phyloP scores from a whole-genome alignment of 2,329 filamentous ascomycete species.

The Ophiocordyceps polyrhachis-furcata region DNA sequence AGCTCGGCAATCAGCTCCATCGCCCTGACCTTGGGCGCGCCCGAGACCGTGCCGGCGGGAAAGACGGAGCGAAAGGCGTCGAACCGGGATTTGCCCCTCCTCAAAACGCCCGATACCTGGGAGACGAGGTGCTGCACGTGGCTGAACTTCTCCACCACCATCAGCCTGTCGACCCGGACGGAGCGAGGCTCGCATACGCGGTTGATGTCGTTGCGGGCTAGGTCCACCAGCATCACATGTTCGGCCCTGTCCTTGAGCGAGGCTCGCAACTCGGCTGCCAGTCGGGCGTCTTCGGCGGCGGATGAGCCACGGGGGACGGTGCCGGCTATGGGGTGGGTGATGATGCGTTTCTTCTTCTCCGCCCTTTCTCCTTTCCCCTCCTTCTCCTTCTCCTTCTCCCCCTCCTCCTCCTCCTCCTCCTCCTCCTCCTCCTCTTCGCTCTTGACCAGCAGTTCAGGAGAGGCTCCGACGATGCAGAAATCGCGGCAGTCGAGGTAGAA shows the following conservation, averaged over 20 bases:
- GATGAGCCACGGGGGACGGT: conserved; percentile 78
- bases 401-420: too few relatives aligned
- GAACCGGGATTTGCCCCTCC: conserved; percentile 70
- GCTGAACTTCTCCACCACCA: conserved; percentile 87
- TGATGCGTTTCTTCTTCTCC: conserved; percentile 35
- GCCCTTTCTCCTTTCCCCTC: background rate
- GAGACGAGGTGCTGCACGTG: conserved; percentile 96
- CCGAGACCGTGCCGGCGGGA: conserved; percentile 87
- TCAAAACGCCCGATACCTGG: conserved; percentile 81
- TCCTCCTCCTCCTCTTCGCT: conserved; percentile 30
- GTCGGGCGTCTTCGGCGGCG: conserved; percentile 58
- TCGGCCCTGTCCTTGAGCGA: conserved; percentile 85
- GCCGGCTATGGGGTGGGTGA: conserved; percentile 93
- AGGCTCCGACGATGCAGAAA: conserved; percentile 91
- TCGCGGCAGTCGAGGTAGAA: conserved; percentile 87
- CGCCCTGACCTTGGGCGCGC: conserved; percentile 85
- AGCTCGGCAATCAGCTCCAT: conserved; percentile 96
- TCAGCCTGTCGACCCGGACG: conserved; percentile 79
- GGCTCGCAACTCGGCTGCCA: conserved; percentile 57
- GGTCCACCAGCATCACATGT: conserved; percentile 94
- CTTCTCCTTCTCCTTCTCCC: conserved; percentile 25
- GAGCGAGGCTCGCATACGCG: conserved; percentile 81
- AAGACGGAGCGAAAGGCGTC: conserved; percentile 95
- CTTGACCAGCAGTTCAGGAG: conserved; percentile 87
- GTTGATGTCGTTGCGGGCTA: conserved; percentile 93